These are phyloP conservation scores for Licmophora abbreviata DNA, from an alignment of 108 stramenopile genomes.

Conservation along the genomic window DNA sequence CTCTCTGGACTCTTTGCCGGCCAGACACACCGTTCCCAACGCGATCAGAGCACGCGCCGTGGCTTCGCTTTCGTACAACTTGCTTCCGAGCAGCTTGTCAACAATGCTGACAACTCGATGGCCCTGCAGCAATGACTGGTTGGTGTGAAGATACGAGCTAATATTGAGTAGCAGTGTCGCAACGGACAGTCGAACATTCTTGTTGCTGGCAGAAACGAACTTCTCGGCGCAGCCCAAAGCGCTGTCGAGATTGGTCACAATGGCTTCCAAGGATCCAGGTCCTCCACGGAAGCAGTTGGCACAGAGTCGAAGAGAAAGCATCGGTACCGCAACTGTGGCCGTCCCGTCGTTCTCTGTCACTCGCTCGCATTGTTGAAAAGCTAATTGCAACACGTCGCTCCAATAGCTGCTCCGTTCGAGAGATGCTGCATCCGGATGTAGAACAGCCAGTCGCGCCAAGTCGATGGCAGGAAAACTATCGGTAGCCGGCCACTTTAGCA, in stretches of 20 bases:
- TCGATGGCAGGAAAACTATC: conserved; percentile 74
- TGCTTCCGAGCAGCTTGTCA: conserved; percentile 34
- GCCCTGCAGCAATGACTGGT: not conserved
- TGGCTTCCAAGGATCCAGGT: conserved; percentile 53
- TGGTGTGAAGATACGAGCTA: conserved; percentile 40
- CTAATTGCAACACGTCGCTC: conserved; percentile 15
- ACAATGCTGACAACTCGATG: conserved; percentile 32
- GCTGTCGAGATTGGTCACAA: conserved; percentile 7
- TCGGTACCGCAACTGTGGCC: conserved; percentile 74
- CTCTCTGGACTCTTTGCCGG: conserved; percentile 36
- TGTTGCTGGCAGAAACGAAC: conserved; percentile 50
- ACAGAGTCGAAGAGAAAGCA: conserved; percentile 70
- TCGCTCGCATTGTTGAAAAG: conserved; percentile 8
- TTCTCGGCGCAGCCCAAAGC: conserved; percentile 16
- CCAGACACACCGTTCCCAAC: conserved; percentile 55
- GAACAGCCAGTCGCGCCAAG: conserved; percentile 58
- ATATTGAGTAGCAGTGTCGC: conserved; percentile 71
- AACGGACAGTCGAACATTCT: conserved; percentile 73
- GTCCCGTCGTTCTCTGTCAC: conserved; percentile 26
- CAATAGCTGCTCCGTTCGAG: conserved; percentile 31
- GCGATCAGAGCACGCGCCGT: conserved; percentile 54
- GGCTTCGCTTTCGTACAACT: conserved; percentile 63
- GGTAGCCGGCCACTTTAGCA: conserved; percentile 39
- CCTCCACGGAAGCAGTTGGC: conserved; percentile 74
- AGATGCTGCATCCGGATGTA: conserved; percentile 66